Conservation (phyloP, 306 rosid species). For the Inga leiocalycina region DNA sequence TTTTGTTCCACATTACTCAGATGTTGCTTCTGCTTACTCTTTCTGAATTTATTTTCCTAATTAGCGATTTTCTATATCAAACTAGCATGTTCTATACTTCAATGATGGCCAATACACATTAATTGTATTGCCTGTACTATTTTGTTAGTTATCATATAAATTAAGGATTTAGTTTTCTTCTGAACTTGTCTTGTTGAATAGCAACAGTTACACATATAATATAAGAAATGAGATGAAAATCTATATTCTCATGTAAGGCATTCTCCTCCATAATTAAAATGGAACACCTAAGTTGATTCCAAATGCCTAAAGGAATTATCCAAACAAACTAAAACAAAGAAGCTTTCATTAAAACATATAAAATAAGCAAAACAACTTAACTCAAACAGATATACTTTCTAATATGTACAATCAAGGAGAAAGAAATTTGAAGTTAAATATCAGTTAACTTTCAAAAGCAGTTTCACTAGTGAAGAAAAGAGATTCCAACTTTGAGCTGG, state of each 20-base stretch:
- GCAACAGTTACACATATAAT: background rate
- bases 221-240: background rate
- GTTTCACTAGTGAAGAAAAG: slow-evolving; percentile 3
- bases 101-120: slow-evolving; percentile 6
- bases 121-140: slow-evolving; percentile 7
- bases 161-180: background rate
- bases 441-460: background rate
- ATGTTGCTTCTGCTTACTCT: slow-evolving; percentile 6
- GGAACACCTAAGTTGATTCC: background rate
- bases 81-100: background rate
- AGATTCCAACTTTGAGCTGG: slow-evolving; percentile 12
- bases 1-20: slow-evolving; percentile 13
- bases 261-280: background rate
- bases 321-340: background rate
- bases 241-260: background rate
- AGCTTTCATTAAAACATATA: background rate
- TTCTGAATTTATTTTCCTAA: background rate
- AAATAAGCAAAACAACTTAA: background rate
- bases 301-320: background rate
- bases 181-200: background rate
- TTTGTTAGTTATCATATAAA: background rate
- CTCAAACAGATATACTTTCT: background rate
- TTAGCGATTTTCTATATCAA: background rate
- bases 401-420: background rate
- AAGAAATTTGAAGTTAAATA: slow-evolving; percentile 13